Conservation (phyloP, 2,329 filamentous ascomycete species). For the Colletotrichum sp. region DNA sequence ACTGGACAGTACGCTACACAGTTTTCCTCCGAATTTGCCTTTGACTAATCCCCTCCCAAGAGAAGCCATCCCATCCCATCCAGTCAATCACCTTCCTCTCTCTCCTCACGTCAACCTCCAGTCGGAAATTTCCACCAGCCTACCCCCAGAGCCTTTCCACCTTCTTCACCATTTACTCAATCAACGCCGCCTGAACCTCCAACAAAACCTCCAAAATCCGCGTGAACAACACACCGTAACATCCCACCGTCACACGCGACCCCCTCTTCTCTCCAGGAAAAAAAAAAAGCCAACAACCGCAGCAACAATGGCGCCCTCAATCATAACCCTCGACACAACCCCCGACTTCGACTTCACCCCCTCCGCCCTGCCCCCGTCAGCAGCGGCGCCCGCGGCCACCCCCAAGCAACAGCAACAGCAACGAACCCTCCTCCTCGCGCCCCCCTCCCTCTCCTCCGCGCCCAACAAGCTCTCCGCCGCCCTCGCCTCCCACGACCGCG, state of each 20-base stretch:
- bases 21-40: neutral
- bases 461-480: conserved; percentile 77
- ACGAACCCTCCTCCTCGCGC: conserved; percentile 84
- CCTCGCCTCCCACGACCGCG: conserved; percentile 75
- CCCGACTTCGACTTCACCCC: conserved; percentile 53
- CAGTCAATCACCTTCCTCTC: neutral
- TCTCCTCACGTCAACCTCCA: neutral
- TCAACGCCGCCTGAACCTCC: neutral
- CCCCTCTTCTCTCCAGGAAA: neutral
- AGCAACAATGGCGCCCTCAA: conserved; percentile 53
- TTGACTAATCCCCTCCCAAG: conserved; percentile 15
- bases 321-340: conserved; percentile 60
- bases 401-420: conserved; percentile 32
- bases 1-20: conserved; percentile 8
- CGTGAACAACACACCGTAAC: neutral
- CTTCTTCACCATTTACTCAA: neutral
- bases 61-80: neutral
- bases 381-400: conserved; percentile 21
- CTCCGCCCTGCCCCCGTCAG: conserved; percentile 27
- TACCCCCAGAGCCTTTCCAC: neutral
- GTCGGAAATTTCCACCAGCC: neutral
- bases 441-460: conserved; percentile 86
- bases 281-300: neutral
- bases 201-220: neutral
- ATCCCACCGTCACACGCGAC: neutral